A percentile compares a stretch with the other conserved stretches of the same genome.
phyloP scores from a whole-genome alignment of 2,329 filamentous ascomycete genomes.

The Ceratocystis destructans region DNA sequence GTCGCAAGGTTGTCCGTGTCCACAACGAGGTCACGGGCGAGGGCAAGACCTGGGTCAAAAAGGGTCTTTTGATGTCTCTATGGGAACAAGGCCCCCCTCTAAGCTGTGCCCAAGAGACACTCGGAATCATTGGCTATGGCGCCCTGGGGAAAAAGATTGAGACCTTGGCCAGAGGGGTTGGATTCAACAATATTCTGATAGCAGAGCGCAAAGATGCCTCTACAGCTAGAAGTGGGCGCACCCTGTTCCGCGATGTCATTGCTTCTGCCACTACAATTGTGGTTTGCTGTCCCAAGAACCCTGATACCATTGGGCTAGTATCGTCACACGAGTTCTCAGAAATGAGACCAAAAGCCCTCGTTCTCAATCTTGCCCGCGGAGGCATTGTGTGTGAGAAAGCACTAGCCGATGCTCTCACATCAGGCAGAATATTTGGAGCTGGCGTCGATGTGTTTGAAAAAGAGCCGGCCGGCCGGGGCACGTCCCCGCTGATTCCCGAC shows the following conservation, averaged over 20 bases:
- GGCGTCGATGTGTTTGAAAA: constrained; percentile 27
- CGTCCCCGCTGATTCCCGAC: constrained; percentile 15
- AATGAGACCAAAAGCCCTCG: constrained; percentile 23
- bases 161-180: constrained; percentile 21
- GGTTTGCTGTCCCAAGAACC: constrained; percentile 22
- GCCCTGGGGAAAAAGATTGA: constrained; percentile 22
- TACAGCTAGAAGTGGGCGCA: constrained; percentile 13
- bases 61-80: constrained; percentile 8
- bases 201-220: constrained; percentile 21
- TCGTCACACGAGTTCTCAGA: constrained; percentile 19
- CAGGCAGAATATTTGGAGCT: constrained; percentile 26
- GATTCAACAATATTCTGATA: constrained; percentile 22
- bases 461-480: constrained; percentile 22
- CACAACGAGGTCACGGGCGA: neutral
- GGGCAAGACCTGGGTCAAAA: constrained; percentile 1
- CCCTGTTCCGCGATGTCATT: constrained; percentile 22
- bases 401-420: constrained; percentile 25
- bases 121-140: constrained; percentile 24
- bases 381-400: constrained; percentile 28
- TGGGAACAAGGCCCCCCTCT: constrained; percentile 21
- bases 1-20: constrained; percentile 9
- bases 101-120: constrained; percentile 23
- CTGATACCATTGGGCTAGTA: constrained; percentile 22
- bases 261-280: constrained; percentile 22
- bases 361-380: constrained; percentile 26